phyloP scores from a whole-genome alignment of 2,329 filamentous ascomycete genomes.

The Cryphonectria carpinicola region DNA sequence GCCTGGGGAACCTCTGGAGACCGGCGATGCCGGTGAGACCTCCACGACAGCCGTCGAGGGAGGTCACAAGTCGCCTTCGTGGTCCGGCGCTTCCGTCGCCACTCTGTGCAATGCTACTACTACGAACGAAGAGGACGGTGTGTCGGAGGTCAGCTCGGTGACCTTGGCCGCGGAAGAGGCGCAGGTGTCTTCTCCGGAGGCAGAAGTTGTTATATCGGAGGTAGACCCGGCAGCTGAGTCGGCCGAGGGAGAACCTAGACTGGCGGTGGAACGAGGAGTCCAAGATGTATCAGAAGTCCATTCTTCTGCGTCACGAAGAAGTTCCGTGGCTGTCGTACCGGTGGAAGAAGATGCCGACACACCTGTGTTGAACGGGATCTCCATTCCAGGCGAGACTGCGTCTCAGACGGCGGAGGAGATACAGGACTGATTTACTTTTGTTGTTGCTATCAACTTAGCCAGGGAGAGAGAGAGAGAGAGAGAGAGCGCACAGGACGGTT shows the following conservation, averaged over 20 bases:
- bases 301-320: neutral
- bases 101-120: conserved; percentile 19
- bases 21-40: neutral
- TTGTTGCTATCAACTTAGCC: neutral
- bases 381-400: neutral
- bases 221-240: neutral
- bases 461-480: too few species aligned
- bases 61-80: conserved; percentile 10
- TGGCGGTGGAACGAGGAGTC: neutral
- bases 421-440: neutral
- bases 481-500: neutral
- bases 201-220: neutral
- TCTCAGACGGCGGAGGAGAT: neutral
- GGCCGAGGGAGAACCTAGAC: neutral
- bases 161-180: neutral
- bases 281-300: neutral
- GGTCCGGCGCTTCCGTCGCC: conserved; percentile 16
- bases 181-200: neutral
- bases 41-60: neutral
- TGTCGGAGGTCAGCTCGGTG: conserved; percentile 7
- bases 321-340: conserved; percentile 7
- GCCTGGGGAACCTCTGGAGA: conserved; percentile 1
- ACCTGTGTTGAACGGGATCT: neutral
- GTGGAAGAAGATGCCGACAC: neutral
- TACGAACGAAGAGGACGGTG: conserved; percentile 4